Conservation (phyloP, 257 asterid genomes). For the Echites panduratus region DNA sequence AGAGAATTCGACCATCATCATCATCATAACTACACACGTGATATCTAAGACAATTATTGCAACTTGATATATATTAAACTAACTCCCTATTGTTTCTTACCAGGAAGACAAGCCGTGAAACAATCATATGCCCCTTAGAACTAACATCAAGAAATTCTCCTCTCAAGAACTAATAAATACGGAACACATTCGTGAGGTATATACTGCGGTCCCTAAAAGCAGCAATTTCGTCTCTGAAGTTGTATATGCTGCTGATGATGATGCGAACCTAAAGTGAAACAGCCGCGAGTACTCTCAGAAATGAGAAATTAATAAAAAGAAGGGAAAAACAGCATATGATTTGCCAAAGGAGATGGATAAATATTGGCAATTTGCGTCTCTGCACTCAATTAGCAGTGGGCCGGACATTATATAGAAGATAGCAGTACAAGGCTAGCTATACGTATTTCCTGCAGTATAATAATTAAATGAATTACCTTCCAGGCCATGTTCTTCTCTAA, state of each 20-base stretch:
- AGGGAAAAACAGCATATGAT: not conserved
- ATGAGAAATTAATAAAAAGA: too few species aligned
- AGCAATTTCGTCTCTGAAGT: too few species aligned
- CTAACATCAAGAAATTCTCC: not conserved
- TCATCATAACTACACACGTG: conserved; percentile 11
- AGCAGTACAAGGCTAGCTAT: not conserved
- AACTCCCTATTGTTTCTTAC: not conserved
- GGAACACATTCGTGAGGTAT: not conserved
- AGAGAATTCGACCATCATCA: too few species aligned
- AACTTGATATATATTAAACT: conserved; percentile 3
- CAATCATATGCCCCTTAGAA: not conserved
- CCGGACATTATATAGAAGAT: conserved; percentile 6
- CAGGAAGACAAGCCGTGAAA: conserved; percentile 1
- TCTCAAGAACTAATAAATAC: too few species aligned
- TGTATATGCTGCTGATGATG: too few species aligned
- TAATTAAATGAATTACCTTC: too few species aligned
- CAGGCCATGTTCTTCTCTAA: not conserved
- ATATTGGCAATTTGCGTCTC: not conserved
- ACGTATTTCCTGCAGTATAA: conserved; percentile 7
- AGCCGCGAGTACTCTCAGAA: too few species aligned
- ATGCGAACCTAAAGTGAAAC: conserved; percentile 18
- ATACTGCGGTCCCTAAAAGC: too few species aligned
- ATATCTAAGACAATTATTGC: conserved; percentile 5
- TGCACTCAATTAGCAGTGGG: conserved; percentile 10
- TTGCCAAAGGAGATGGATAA: not conserved